A percentile compares a stretch with the other conserved stretches of the same genome.
Conservation (phyloP, 2,329 filamentous ascomycete species). For the Leptographium procerum region DNA sequence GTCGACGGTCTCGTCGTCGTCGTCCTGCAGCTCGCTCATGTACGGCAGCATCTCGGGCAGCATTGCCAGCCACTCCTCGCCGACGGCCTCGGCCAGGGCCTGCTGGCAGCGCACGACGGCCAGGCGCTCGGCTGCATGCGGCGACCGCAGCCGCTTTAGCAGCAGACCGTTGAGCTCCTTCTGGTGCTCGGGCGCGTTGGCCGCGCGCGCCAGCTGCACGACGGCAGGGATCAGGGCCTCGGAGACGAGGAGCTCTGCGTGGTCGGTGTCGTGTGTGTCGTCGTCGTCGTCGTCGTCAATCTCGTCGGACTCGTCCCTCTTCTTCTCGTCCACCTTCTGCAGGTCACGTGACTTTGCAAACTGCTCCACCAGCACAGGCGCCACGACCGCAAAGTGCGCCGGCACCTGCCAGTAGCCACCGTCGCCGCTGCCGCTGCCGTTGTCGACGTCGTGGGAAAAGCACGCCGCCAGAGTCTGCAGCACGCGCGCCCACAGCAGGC, state of each 20-base stretch:
- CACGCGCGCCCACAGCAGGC: slow-evolving; percentile 55
- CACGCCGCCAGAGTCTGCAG: slow-evolving; percentile 61
- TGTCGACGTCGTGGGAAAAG: slow-evolving; percentile 68
- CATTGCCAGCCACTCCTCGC: slow-evolving; percentile 87
- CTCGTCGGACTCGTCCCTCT: too few species aligned
- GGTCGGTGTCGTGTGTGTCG: slow-evolving; percentile 18
- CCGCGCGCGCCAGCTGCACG: slow-evolving; percentile 66
- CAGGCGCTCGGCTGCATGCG: slow-evolving; percentile 56
- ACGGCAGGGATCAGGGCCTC: slow-evolving; percentile 60
- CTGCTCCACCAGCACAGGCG: slow-evolving; percentile 57
- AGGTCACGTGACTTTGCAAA: slow-evolving; percentile 33
- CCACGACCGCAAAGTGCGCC: slow-evolving; percentile 67
- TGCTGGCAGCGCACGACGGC: slow-evolving; percentile 76
- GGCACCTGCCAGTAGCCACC: slow-evolving; percentile 77
- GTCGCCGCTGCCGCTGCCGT: background rate
- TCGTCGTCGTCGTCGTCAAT: slow-evolving; percentile 13
- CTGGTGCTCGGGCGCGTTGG: slow-evolving; percentile 79
- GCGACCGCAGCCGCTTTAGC: slow-evolving; percentile 63
- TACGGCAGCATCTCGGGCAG: slow-evolving; percentile 93
- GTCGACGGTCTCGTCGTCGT: slow-evolving; percentile 91
- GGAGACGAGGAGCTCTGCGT: slow-evolving; percentile 22
- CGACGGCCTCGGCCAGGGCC: slow-evolving; percentile 61
- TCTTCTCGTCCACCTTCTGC: background rate
- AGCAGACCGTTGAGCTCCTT: slow-evolving; percentile 76
- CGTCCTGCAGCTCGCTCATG: slow-evolving; percentile 90